phyloP scores from a whole-genome alignment of 768 basidiomycete species.

The Suillus subaureus region DNA sequence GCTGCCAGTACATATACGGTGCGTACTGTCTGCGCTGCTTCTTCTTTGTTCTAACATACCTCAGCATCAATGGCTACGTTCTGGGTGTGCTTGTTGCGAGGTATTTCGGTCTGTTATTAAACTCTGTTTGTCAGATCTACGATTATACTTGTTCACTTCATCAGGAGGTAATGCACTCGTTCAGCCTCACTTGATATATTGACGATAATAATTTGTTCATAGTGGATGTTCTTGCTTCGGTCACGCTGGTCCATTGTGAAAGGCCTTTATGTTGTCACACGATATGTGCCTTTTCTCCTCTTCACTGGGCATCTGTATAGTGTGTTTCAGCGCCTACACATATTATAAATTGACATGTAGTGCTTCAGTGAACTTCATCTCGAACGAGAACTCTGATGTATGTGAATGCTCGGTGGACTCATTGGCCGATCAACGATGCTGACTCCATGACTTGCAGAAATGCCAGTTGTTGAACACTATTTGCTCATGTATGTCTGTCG shows the following conservation, averaged over 20 bases:
- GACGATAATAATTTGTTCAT: background rate
- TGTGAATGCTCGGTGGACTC: background rate
- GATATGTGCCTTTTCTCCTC: conserved; percentile 1
- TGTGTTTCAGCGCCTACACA: background rate
- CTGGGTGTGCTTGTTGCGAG: background rate
- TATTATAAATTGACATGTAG: background rate
- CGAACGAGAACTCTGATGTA: background rate
- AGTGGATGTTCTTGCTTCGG: background rate
- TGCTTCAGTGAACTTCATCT: background rate
- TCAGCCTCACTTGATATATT: background rate
- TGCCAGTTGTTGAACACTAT: background rate
- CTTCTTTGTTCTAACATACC: background rate
- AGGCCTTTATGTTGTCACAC: background rate
- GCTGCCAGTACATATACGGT: background rate
- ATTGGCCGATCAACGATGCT: background rate
- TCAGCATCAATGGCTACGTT: conserved; percentile 6
- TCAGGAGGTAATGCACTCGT: background rate
- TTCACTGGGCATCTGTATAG: background rate
- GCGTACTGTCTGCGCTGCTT: background rate
- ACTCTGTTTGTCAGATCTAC: background rate
- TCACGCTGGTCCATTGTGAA: background rate
- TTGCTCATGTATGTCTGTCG: background rate
- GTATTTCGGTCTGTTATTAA: background rate
- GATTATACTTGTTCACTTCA: background rate
- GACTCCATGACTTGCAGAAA: background rate